Evolutionary conservation across 768 basidiomycete genomes (phyloP), one percentile per base, ranked within the genome.

Genomic region (Naganishia randhawae): DNA sequence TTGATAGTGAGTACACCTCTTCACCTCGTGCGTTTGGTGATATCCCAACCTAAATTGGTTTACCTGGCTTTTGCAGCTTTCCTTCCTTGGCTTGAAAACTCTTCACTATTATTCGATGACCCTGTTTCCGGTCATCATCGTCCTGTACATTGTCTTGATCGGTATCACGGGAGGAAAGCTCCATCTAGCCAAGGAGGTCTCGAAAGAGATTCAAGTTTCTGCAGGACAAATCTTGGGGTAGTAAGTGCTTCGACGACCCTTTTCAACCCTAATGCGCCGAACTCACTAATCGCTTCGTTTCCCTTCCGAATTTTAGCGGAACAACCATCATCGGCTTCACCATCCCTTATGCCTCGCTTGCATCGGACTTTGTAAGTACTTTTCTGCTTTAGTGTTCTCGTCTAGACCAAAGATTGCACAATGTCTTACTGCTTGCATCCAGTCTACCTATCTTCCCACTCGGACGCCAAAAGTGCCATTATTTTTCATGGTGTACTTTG

Each of bases 301-400:
- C 37, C 7, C 45, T 2, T 1, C n/a, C 19, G 6, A 48, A n/a
- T 45, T 10, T 17, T 41, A 68, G 67, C 63, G 77, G 76, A 67
- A 72, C 77, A 13, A 80, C 74, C 65, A 65, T 78, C 68, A 77
- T 80, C 52, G 78, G 78, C 0, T 80, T 80, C 69, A 77, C 76
- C 14, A 72, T 77, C 42, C 75, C 73, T 10, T 80, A 77, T 57
- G 73, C 74, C 19, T 69, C 73, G 65, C 71, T 80, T 48, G 75
- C 76, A 17, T 76, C 75, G 55, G 78, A 80, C 63, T 80, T 75
- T 52, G 75, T 77, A 61, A 67, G 76, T 74, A 42, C n/a, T 25
- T 14, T 11, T 37, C 17, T 16, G 8, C 1, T 22, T 6, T 14
- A 19, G n/a, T 17, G 22, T 6, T 50, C 5, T 13, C 19, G 37